Evolutionary conservation across 768 basidiomycete genomes (phyloP), one percentile per base, ranked within the genome.

Genomic region (Pleurotus citrinopileatus): DNA sequence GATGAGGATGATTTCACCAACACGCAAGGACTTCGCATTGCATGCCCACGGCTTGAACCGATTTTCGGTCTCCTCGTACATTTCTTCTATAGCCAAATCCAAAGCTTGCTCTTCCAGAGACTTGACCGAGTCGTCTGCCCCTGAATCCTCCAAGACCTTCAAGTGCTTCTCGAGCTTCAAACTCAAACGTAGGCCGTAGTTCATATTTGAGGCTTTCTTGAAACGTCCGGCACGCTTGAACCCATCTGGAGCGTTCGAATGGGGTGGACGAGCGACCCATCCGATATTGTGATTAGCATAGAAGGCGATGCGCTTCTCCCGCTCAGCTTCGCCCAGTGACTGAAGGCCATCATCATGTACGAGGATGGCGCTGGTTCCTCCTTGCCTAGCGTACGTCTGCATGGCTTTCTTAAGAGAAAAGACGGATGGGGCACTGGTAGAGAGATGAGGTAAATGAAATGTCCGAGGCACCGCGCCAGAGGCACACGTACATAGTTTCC

Each of bases 181-280:
- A 46, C 67, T 59, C 57, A 77, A 74, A 56, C 72, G 68, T 13
- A 79, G 74, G 0, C 86, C 89, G 61, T 84, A 91, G 64, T 93
- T 94, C 88, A 94, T 90, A 68, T 94, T 94, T 2, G 83, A 85
- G 1, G 89, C 89, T 68, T 94, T 94, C 77, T 94, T 93, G 81
- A 94, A 94, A 13, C 91, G 81, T 37, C 91, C 92, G 26, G 89
- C 88, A 44, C 91, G 87, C 56, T 87, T 79, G 74, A 82, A 91
- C 1, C 87, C 89, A 63, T 84, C 82, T 15, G 81, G 69, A 2
- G 70, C 67, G 58, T 70, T 70, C 36, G 79, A 79, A 65, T 92
- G 90, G 54, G 77, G 76, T 1, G 91, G 91, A 38, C 91, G 83
- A 22, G 92, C 89, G 56, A 91, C 85, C 81, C 86, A 94, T 13